Evolutionary conservation across 768 basidiomycete species (phyloP).

Genomic region (Obba rivulosa): DNA sequence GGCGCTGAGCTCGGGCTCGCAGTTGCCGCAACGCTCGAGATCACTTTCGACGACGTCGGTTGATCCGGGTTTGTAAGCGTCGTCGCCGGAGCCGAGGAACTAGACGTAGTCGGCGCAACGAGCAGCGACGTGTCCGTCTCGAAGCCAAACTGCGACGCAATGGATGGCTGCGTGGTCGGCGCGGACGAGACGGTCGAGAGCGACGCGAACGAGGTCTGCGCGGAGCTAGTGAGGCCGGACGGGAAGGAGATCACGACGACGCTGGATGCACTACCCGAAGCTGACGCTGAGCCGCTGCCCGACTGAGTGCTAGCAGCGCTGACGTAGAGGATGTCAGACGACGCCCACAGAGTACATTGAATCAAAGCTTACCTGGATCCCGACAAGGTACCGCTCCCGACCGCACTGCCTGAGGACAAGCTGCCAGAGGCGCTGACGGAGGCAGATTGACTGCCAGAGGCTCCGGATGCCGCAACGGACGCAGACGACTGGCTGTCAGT

Average conservation of each 20-base stretch:
- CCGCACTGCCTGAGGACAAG: too few relatives aligned
- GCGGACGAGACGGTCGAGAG: slow-evolving; percentile 16
- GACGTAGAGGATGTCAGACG: too few relatives aligned
- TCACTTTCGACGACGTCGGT: slow-evolving; percentile 26
- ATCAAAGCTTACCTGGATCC: too few relatives aligned
- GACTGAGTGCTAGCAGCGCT: too few relatives aligned
- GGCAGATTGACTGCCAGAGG: too few relatives aligned
- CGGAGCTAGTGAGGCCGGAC: not conserved
- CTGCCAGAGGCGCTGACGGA: too few relatives aligned
- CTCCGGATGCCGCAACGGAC: too few relatives aligned
- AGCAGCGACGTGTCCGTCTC: slow-evolving; percentile 31
- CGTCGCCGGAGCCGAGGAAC: slow-evolving; percentile 9
- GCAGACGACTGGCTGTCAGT: not conserved
- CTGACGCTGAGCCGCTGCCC: not conserved
- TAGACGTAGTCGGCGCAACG: slow-evolving; percentile 15
- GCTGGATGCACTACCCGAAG: slow-evolving; percentile 10
- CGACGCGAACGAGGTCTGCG: slow-evolving; percentile 8
- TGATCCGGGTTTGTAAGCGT: slow-evolving; percentile 35
- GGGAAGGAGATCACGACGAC: slow-evolving; percentile 28
- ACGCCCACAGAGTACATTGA: too few relatives aligned
- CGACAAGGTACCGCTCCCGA: too few relatives aligned
- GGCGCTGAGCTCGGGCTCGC: slow-evolving; percentile 27
- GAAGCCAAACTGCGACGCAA: slow-evolving; percentile 30
- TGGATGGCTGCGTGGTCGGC: slow-evolving; percentile 17
- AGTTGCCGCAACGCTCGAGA: slow-evolving; percentile 13